A percentile compares a stretch with the other conserved stretches of the same genome.
Evolutionary conservation across 129 eudicot genomes (phyloP).

Genomic region (Calendula officinalis): DNA sequence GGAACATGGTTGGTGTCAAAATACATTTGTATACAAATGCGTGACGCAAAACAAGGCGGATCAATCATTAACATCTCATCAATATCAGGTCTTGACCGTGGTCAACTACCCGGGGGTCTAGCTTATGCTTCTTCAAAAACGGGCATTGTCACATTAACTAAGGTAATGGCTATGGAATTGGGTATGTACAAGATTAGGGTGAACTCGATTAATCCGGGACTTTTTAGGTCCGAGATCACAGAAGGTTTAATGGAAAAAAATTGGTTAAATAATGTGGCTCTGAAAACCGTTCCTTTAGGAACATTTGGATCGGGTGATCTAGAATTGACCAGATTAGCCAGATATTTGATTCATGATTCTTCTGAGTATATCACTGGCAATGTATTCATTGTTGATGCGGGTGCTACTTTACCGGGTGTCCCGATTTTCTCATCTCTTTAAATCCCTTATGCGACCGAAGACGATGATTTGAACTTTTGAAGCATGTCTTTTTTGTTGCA

Average conservation of each 20-base stretch:
- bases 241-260: constrained; percentile 51
- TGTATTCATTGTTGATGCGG: constrained; percentile 67
- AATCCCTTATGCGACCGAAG: background rate
- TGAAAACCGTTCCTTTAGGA: constrained; percentile 55
- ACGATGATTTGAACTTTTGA: background rate
- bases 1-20: constrained; percentile 57
- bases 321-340: constrained; percentile 53
- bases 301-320: constrained; percentile 57
- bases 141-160: constrained; percentile 53
- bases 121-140: constrained; percentile 72
- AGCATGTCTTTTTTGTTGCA: background rate
- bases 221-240: constrained; percentile 86
- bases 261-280: constrained; percentile 60
- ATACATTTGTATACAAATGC: constrained; percentile 60
- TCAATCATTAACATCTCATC: constrained; percentile 72
- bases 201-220: constrained; percentile 68
- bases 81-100: constrained; percentile 74
- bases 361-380: constrained; percentile 67
- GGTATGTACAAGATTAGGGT: constrained; percentile 73
- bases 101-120: constrained; percentile 57
- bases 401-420: constrained; percentile 71
- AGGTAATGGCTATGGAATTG: constrained; percentile 69
- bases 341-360: constrained; percentile 67
- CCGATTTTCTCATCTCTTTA: constrained; percentile 81
- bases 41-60: constrained; percentile 63